Conservation (phyloP, 805 yeast genomes). For the Saturnispora saitoi region DNA sequence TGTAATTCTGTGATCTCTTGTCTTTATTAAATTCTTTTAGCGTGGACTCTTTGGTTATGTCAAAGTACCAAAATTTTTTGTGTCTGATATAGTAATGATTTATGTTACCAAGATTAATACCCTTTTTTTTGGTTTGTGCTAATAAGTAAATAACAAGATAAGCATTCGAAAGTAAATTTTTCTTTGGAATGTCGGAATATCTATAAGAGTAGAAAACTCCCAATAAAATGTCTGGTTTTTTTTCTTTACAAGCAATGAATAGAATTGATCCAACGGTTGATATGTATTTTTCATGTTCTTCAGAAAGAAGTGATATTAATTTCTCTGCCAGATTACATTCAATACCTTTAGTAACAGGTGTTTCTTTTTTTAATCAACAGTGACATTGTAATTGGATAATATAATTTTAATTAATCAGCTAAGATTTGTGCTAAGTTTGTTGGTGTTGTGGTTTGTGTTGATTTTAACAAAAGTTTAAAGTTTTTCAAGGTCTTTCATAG, state of each 20-base stretch:
- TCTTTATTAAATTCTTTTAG: slow-evolving; percentile 5
- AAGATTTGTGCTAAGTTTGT: background rate
- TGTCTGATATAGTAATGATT: background rate
- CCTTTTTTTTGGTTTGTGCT: background rate
- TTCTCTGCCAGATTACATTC: background rate
- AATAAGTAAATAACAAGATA: slow-evolving; percentile 3
- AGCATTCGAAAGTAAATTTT: slow-evolving; percentile 1
- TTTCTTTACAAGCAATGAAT: slow-evolving; percentile 9
- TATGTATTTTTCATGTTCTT: slow-evolving; percentile 3
- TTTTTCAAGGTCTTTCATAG: background rate
- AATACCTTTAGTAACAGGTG: slow-evolving; percentile 1
- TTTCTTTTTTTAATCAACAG: background rate
- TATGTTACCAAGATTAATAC: background rate
- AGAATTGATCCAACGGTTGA: slow-evolving; percentile 6
- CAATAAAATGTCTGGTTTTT: slow-evolving; percentile 9
- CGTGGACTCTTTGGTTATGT: slow-evolving; percentile 2
- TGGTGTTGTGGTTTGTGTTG: background rate
- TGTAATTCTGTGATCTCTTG: slow-evolving; percentile 1
- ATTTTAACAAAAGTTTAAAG: slow-evolving; percentile 1
- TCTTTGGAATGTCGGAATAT: background rate
- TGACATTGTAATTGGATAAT: background rate
- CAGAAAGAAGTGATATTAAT: background rate
- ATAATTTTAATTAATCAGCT: background rate
- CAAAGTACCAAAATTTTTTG: slow-evolving; percentile 7
- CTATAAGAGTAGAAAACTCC: background rate